These are phyloP conservation scores for Kernera saxatilis DNA, from an alignment of 345 rosid genomes.

Conservation along the genomic window DNA sequence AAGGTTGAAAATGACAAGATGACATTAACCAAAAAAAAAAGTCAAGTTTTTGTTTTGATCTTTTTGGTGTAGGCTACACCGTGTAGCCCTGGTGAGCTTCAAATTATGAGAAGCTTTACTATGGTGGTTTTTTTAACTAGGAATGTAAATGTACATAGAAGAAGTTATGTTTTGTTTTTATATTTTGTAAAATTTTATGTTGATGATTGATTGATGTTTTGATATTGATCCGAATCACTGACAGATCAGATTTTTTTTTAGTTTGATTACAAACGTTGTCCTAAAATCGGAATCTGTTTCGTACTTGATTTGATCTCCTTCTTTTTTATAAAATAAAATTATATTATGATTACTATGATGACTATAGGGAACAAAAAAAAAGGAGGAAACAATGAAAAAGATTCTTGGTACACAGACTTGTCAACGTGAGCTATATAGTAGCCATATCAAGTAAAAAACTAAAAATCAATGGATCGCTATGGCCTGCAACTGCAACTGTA, in stretches of 20 bases:
- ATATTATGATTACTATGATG: background rate
- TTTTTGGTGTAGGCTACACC: no score
- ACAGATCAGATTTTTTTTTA: slow-evolving; percentile 7
- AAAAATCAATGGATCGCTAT: slow-evolving; percentile 4
- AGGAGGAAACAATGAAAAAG: background rate
- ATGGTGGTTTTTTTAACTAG: slow-evolving; percentile 7
- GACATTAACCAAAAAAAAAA: background rate
- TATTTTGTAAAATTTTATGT: background rate
- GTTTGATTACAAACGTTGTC: slow-evolving; percentile 5
- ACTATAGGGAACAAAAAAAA: background rate
- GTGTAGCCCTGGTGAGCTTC: slow-evolving; percentile 17
- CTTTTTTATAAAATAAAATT: background rate
- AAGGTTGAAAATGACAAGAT: background rate
- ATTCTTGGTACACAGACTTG: slow-evolving; percentile 4
- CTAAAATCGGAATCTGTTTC: background rate
- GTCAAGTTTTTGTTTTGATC: background rate
- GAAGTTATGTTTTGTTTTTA: slow-evolving; percentile 4
- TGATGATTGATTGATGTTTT: slow-evolving; percentile 21
- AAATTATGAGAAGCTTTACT: slow-evolving; percentile 21
- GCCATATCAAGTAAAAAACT: slow-evolving; percentile 22
- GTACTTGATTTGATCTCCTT: slow-evolving; percentile 15
- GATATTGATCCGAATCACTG: slow-evolving; percentile 19
- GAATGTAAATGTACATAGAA: slow-evolving; percentile 19
- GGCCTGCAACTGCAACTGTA: slow-evolving; percentile 11
- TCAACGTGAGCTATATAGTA: slow-evolving; percentile 10